Base-by-base conservation (phyloP, 2,329 filamentous ascomycete species). In the Stachybotrys elegans region DNA sequence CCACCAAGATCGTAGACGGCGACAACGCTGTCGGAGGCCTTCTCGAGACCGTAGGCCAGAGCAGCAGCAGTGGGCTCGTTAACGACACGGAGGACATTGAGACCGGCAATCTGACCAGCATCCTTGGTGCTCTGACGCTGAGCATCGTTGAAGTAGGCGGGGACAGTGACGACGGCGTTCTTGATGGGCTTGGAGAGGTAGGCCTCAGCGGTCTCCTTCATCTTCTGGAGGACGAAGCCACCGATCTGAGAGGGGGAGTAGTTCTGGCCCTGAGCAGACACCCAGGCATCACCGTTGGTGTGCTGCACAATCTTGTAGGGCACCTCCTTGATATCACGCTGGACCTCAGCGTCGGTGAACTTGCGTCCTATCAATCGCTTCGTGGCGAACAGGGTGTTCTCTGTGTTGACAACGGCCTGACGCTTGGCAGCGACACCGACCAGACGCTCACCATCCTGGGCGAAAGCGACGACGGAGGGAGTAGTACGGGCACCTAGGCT, bases 281-380 rank as follows among this genome's bases (percentile, higher is more conserved):
- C 86, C 92, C 92, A 96, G 51, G 92, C 92, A 65, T 96, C 92
- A 58, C 92, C 92, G 68, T 96, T 96, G 74, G 75, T 83, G 82
- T 96, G 92, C 75, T 95, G 90, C 48, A 95, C 85, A 57, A 97
- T 96, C 83, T 95, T 96, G 82, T 95, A 97, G 48, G 92, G 92
- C 12, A 97, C 91, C 73, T 96, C 88, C 76, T 95, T 90, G 66
- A 97, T 88, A 66, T 97, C 92, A 62, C 90, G 87, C 79, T 97
- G 92, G 48, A 95, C 89, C 78, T 97, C 92, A 54, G 76, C 66
- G 60, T 97, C 92, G 68, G 81, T 89, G 79, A 92, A 97, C 78
- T 96, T 96, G 69, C 92, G 88, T 64, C 92, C 92, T 69, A 97
- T 96, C 68, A 97, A 83, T 81, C 92, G 89, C 84, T 97, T 97